phyloP scores from a whole-genome alignment of 2,329 filamentous ascomycete species.

The Thermoascus crustaceus region DNA sequence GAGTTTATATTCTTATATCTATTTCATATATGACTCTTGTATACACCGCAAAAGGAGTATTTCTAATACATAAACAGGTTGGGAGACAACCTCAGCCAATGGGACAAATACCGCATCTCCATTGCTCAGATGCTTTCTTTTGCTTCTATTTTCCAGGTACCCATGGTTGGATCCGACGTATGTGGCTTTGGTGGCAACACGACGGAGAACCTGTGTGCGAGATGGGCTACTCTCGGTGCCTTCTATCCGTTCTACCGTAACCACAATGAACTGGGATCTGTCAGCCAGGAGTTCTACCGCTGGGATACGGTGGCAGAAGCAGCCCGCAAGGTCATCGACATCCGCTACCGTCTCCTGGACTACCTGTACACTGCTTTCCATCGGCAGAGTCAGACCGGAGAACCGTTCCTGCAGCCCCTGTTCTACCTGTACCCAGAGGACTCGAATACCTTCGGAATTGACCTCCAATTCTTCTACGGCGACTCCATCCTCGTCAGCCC shows the following conservation, averaged over 20 bases:
- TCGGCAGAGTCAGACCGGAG: slow-evolving; percentile 52
- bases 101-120: slow-evolving; percentile 52
- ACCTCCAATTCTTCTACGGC: slow-evolving; percentile 54
- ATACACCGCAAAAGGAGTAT: slow-evolving; percentile 24
- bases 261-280: slow-evolving; percentile 50
- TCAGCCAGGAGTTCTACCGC: slow-evolving; percentile 65
- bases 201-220: slow-evolving; percentile 60
- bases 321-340: slow-evolving; percentile 59
- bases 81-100: slow-evolving; percentile 53
- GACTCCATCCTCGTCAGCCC: slow-evolving; percentile 49
- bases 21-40: no score
- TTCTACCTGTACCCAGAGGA: slow-evolving; percentile 63
- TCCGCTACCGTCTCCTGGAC: slow-evolving; percentile 68
- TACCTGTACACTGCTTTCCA: slow-evolving; percentile 70
- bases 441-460: slow-evolving; percentile 42
- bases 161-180: slow-evolving; percentile 63
- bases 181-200: slow-evolving; percentile 67
- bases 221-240: slow-evolving; percentile 67
- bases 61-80: slow-evolving; percentile 41
- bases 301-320: slow-evolving; percentile 57
- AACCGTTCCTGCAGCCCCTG: slow-evolving; percentile 59
- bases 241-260: slow-evolving; percentile 71
- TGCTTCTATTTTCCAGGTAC: slow-evolving; percentile 57
- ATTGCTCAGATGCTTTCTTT: slow-evolving; percentile 55
- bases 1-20: slow-evolving; percentile 25